phyloP scores from a whole-genome alignment of 345 rosid genomes.

The Eucalyptus erythrocorys region DNA sequence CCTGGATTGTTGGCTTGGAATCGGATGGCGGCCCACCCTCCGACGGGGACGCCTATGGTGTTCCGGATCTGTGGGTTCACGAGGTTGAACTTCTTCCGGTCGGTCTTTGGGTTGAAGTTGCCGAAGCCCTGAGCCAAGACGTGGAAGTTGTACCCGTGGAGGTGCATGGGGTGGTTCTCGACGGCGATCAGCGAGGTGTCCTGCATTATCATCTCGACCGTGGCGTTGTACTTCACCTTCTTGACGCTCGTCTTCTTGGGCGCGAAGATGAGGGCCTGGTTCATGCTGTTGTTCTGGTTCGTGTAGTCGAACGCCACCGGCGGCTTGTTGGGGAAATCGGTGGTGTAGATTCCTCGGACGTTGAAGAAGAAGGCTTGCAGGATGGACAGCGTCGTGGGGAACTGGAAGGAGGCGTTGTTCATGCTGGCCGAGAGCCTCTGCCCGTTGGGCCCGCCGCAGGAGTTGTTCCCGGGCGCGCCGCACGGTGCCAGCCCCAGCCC shows the following conservation, averaged over 20 bases:
- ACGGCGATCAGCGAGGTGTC: slow-evolving; percentile 43
- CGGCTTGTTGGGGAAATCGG: slow-evolving; percentile 64
- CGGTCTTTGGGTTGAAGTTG: slow-evolving; percentile 38
- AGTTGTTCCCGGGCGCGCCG: slow-evolving; percentile 6
- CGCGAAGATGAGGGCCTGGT: slow-evolving; percentile 23
- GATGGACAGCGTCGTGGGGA: slow-evolving; percentile 43
- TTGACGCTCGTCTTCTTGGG: slow-evolving; percentile 52
- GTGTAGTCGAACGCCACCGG: slow-evolving; percentile 60
- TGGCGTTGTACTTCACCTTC: slow-evolving; percentile 57
- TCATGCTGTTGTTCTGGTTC: slow-evolving; percentile 10
- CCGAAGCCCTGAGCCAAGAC: slow-evolving; percentile 95
- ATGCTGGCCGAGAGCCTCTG: slow-evolving; percentile 51
- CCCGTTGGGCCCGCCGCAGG: slow-evolving; percentile 30
- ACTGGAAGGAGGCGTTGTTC: slow-evolving; percentile 60
- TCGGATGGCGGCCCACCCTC: slow-evolving; percentile 80
- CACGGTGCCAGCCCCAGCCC: slow-evolving; percentile 44
- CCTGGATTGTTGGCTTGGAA: slow-evolving; percentile 91
- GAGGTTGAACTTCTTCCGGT: slow-evolving; percentile 42
- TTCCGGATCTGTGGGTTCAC: slow-evolving; percentile 58
- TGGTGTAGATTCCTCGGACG: slow-evolving; percentile 47
- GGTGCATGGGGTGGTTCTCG: slow-evolving; percentile 89
- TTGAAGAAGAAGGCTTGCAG: slow-evolving; percentile 51
- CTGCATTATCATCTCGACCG: slow-evolving; percentile 68
- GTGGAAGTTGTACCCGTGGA: slow-evolving; percentile 78
- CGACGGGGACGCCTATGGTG: slow-evolving; percentile 76